phyloP scores from a whole-genome alignment of 306 rosid genomes.

The Gastrolobium bilobum region DNA sequence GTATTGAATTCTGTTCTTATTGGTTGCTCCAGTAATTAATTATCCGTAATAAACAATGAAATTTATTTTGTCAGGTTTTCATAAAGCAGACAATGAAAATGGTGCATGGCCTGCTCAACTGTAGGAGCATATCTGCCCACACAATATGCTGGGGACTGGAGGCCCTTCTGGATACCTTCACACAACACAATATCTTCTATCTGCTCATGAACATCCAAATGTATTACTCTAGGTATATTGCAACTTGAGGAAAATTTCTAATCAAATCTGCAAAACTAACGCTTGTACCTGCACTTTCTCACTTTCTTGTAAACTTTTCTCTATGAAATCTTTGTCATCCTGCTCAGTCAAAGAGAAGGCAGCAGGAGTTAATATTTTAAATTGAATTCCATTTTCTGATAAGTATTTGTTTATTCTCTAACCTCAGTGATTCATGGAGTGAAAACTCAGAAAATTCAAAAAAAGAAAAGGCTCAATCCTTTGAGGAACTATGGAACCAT shows the following conservation, averaged over 20 bases:
- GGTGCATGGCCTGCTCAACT: constrained; percentile 94
- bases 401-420: neutral
- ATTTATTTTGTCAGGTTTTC: constrained; percentile 53
- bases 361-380: neutral
- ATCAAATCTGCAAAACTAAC: neutral
- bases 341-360: constrained; percentile 44
- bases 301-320: constrained; percentile 79
- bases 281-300: constrained; percentile 84
- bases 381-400: constrained; percentile 20
- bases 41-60: neutral
- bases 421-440: neutral
- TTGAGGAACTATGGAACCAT: neutral
- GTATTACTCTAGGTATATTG: neutral
- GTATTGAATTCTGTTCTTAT: neutral
- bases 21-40: constrained; percentile 1
- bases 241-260: constrained; percentile 8
- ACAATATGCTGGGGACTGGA: constrained; percentile 77
- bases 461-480: neutral
- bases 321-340: constrained; percentile 71
- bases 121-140: constrained; percentile 85
- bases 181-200: constrained; percentile 79
- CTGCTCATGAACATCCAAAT: constrained; percentile 57
- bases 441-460: neutral
- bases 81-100: constrained; percentile 80
- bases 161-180: constrained; percentile 90